Base-by-base conservation (phyloP, 352 stramenopile species). In the Phytophthora podocarpi region DNA sequence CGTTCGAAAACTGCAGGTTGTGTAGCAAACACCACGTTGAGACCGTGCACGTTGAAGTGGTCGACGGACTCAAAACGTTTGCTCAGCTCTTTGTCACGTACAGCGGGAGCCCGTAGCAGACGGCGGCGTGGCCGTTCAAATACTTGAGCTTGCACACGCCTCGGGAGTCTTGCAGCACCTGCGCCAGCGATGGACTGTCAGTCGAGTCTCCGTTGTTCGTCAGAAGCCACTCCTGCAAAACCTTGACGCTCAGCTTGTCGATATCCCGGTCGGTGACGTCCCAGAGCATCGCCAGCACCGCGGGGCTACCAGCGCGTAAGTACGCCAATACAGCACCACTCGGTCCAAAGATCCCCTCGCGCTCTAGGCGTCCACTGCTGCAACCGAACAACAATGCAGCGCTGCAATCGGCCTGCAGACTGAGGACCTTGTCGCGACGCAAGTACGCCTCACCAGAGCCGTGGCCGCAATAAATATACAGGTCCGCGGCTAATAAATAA, bases 231-330 rank as follows among this genome's bases (percentile, higher is more conserved):
- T 81, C 67, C 28, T 73, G 52, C 2, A 96, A 53, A 21, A 96
- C 68, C 1, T 75, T 61, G 30, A 82, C 61, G 63, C 88, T 90
- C 30, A 97, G 63, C n/a, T 96, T 80, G 74, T 99, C 97, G 60
- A 99, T 98, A 73, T 99, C 97, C 52, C 89, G 85, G 70, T 99
- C 97, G 21, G 97, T 99, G 13, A 99, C 97, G 73, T 99, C 97
- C 97, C 97, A 99, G 11, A 99, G 80, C 87, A 99, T 99, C 13
- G 92, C 97, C 18, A 99, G 80, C n/a, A 99, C 97, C 5, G 88
- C 95, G 0, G 94, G 91, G 35, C 93, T 93, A 5, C 96, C 95
- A 28, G 90, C 90, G 20, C 75, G 73, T 13, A 99, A 70, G 70
- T 99, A 99, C n/a, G 87, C 88, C 3, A 98, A 65, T 26, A 96